Evolutionary conservation across 179 eudicot genomes (phyloP).

Genomic region (Corrigiola litoralis): DNA sequence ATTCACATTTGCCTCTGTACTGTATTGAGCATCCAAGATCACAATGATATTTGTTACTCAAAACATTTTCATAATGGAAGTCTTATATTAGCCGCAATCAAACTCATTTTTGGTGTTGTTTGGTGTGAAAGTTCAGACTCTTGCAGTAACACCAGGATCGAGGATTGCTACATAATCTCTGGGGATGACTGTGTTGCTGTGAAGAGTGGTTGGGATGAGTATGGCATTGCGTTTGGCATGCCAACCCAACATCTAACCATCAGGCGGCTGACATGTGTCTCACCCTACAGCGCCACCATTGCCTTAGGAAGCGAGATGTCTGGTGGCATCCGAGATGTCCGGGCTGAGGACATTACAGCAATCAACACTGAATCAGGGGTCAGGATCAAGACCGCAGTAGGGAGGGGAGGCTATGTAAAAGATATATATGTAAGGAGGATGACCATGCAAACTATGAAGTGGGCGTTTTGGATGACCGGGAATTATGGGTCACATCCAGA

Average conservation of each 20-base stretch:
- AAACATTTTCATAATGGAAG: too few species aligned
- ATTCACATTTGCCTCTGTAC: too few species aligned
- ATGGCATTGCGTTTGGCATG: conserved; percentile 52
- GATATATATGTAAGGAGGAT: conserved; percentile 45
- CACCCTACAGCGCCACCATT: conserved; percentile 49
- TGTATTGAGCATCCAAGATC: too few species aligned
- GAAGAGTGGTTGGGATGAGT: conserved; percentile 63
- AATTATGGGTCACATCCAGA: conserved; percentile 52
- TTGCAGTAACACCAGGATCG: conserved; percentile 44
- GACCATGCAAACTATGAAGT: conserved; percentile 52
- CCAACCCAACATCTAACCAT: conserved; percentile 48
- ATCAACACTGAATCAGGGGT: conserved; percentile 51
- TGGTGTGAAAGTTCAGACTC: conserved; percentile 21
- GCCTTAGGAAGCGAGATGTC: conserved; percentile 37
- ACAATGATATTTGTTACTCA: too few species aligned
- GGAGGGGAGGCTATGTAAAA: conserved; percentile 52
- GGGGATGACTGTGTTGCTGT: conserved; percentile 61
- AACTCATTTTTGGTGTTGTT: neutral
- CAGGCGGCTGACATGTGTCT: conserved; percentile 49
- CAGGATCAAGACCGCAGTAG: conserved; percentile 48
- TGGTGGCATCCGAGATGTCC: conserved; percentile 41
- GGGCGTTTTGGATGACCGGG: conserved; percentile 53
- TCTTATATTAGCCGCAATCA: too few species aligned
- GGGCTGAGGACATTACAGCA: conserved; percentile 51
- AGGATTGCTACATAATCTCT: conserved; percentile 54